Evolutionary conservation across 2,329 filamentous ascomycete species (phyloP), one percentile per base, ranked within the genome.

Genomic region (Beauveria pseudobassiana): DNA sequence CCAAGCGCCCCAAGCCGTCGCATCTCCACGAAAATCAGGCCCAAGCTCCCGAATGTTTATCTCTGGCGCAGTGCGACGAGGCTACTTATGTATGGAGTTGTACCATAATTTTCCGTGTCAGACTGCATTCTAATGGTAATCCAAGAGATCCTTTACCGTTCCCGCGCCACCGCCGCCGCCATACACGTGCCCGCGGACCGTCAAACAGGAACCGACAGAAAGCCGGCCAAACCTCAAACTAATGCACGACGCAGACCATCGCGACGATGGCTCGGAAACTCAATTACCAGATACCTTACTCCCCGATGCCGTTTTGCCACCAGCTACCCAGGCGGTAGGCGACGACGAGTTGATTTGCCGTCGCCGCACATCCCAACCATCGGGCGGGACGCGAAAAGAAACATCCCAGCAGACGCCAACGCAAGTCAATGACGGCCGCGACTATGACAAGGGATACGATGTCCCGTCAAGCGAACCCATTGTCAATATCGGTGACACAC

Each of bases 341-440:
- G 14, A 24, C 42, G 26, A 40, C 50, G 50, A 20, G 57, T 34
- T 30, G 38, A 52, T 16, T 18, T 20, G 40, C 42, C 48, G 16
- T 51, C 56, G 34, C 46, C 34, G 16, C 56, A 45, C 50, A 26
- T 54, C 58, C 26, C 42, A 46, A 7, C 58, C 53, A 12, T 60
- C 58, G 24, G 28, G 5, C 26, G 28, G 20, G 59, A 63, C 65
- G 30, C 64, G 63, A 62, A 78, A 72, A 57, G 75, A 80, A 38
- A 72, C 70, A n/a, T 82, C 80, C 12, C 78, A 81, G 46, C 76
- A 80, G 61, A 82, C 82, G 10, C 79, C 80, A 1, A 86, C 83
- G 1, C 83, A 86, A 69, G 74, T 77, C 62, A 86, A 86, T 65
- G 77, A 80, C 50, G 81, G 76, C 52, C 79, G 82, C 43, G 83